A percentile compares a stretch with the other conserved stretches of the same genome.
Evolutionary conservation across 225 moss, liverwort and hornwort genomes (phyloP).

Genomic region (Asterella californica): DNA sequence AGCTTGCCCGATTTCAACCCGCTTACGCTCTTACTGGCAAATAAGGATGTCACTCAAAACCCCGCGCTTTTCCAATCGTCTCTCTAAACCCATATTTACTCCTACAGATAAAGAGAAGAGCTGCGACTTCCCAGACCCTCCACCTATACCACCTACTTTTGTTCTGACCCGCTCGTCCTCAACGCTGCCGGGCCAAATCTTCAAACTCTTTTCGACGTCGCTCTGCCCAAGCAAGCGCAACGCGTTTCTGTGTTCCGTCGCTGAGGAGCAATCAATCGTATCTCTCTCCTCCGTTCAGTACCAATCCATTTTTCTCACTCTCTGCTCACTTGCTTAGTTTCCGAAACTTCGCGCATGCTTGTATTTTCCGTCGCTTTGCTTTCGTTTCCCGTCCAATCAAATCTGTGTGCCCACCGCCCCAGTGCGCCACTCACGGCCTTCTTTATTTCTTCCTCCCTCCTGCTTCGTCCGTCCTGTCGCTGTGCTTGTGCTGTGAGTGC

Average conservation of each 20-base stretch:
- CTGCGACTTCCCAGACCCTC: background rate
- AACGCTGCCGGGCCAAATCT: background rate
- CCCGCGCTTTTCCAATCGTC: background rate
- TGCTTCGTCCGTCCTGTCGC: background rate
- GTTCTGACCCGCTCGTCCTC: background rate
- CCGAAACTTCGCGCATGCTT: background rate
- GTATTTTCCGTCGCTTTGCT: background rate
- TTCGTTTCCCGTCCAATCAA: background rate
- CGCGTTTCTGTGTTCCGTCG: background rate
- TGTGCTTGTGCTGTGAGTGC: background rate
- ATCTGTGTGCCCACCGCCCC: background rate
- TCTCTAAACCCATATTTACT: background rate
- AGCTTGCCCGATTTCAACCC: background rate
- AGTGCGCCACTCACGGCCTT: background rate
- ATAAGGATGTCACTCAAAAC: background rate
- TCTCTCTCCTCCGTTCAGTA: background rate
- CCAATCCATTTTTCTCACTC: background rate
- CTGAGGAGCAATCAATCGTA: background rate
- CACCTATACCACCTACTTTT: background rate
- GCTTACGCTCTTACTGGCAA: background rate
- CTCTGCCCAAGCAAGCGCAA: background rate
- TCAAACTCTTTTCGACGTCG: background rate
- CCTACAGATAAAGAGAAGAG: background rate
- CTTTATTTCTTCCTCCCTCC: background rate
- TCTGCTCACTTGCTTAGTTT: background rate